A percentile compares a stretch with the other conserved stretches of the same genome.
Conservation (phyloP, 163 green algal genomes). For the Chlorella variabilis region DNA sequence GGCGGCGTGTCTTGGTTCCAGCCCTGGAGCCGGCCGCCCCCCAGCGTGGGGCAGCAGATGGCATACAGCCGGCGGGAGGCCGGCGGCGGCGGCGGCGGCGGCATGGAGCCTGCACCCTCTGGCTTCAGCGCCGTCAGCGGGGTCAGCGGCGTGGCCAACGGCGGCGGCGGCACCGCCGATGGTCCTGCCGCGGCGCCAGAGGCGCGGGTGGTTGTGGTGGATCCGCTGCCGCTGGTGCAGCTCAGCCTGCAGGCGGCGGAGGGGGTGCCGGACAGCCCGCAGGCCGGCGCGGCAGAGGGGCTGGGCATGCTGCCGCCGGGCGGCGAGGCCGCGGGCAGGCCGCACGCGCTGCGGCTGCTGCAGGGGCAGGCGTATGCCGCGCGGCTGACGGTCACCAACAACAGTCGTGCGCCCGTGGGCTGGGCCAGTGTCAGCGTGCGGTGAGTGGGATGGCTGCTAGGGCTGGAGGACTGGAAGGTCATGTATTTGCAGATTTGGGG, state of each 20-base stretch:
- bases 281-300: not conserved
- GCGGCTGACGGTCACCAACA: constrained; percentile 40
- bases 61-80: not conserved
- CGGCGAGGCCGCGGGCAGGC: not conserved
- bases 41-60: constrained; percentile 12
- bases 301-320: constrained; percentile 14
- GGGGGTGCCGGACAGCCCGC: not conserved
- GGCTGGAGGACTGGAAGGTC: not conserved
- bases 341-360: constrained; percentile 15
- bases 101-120: not conserved
- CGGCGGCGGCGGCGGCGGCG: not conserved
- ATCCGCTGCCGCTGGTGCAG: constrained; percentile 49
- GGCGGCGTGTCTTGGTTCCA: constrained; percentile 59
- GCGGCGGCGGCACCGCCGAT: not conserved
- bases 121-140: not conserved
- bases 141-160: too few species aligned
- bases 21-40: constrained; percentile 35
- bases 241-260: constrained; percentile 31
- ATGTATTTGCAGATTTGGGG: not conserved
- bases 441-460: not conserved
- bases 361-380: constrained; percentile 45
- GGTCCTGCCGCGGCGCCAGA: not conserved
- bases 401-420: constrained; percentile 29
- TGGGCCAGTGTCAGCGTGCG: constrained; percentile 19
- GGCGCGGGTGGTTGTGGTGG: constrained; percentile 47